Conservation (phyloP, 2,329 filamentous ascomycete species). For the Cladobotryum protrusum region DNA sequence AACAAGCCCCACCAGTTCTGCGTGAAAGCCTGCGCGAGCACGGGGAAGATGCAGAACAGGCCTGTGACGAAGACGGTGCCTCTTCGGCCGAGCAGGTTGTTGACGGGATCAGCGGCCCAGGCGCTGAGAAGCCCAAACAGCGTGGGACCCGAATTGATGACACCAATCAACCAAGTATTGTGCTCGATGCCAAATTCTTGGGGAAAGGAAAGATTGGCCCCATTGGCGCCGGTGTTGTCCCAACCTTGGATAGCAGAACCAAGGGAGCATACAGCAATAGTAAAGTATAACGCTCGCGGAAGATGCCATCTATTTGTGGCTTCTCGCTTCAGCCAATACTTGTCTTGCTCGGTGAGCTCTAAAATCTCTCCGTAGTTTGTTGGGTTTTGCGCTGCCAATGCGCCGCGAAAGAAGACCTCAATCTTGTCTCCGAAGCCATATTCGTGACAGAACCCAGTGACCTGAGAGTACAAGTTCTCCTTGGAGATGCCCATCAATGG, state of each 20-base stretch:
- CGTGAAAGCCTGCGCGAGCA: constrained; percentile 46
- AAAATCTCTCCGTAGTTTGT: constrained; percentile 15
- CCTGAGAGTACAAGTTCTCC: constrained; percentile 17
- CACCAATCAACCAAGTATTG: constrained; percentile 48
- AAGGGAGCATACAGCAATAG: constrained; percentile 24
- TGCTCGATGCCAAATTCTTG: constrained; percentile 28
- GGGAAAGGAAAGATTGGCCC: constrained; percentile 34
- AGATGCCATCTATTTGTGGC: constrained; percentile 24
- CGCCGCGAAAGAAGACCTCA: constrained; percentile 23
- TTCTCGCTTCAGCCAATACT: constrained; percentile 18
- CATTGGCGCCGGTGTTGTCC: constrained; percentile 39
- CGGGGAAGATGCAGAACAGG: constrained; percentile 49
- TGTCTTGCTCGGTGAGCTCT: constrained; percentile 21
- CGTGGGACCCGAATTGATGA: constrained; percentile 42
- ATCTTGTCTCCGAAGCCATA: constrained; percentile 21
- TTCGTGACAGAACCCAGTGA: constrained; percentile 21
- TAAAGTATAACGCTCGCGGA: constrained; percentile 21
- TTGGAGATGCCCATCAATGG: constrained; percentile 20
- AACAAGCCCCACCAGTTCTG: constrained; percentile 45
- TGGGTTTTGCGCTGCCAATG: constrained; percentile 23
- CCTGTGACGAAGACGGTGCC: constrained; percentile 47
- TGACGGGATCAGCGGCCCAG: constrained; percentile 33
- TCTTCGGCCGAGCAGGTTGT: constrained; percentile 21
- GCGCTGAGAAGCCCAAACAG: constrained; percentile 18
- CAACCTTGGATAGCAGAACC: constrained; percentile 33